Evolutionary conservation across 805 yeast genomes (phyloP).

Genomic region (Metschnikowia corniflorae): DNA sequence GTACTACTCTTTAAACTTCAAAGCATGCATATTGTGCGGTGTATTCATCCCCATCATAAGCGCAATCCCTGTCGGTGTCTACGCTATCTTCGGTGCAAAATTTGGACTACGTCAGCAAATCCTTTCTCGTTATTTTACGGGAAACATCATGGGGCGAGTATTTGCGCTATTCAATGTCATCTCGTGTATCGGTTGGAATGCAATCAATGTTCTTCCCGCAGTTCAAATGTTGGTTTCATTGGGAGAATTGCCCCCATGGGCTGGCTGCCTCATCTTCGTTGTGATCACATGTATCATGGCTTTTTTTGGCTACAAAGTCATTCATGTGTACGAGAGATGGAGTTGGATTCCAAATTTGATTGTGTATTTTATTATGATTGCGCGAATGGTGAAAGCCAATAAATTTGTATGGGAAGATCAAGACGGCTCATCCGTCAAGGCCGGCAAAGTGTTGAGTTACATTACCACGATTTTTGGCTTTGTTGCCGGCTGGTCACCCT

Average conservation of each 20-base stretch:
- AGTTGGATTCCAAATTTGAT: conserved; percentile 32
- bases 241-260: conserved; percentile 33
- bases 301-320: conserved; percentile 30
- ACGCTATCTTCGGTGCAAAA: conserved; percentile 15
- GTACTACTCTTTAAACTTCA: conserved; percentile 14
- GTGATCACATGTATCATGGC: conserved; percentile 27
- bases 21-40: conserved; percentile 13
- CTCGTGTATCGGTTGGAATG: conserved; percentile 35
- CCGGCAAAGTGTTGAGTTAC: conserved; percentile 29
- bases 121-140: conserved; percentile 30
- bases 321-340: conserved; percentile 30
- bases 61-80: conserved; percentile 18
- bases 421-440: conserved; percentile 12
- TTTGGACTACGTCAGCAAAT: conserved; percentile 26
- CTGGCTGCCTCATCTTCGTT: conserved; percentile 33
- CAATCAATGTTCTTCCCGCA: conserved; percentile 29
- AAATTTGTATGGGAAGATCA: conserved; percentile 21
- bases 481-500: conserved; percentile 32
- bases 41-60: conserved; percentile 13
- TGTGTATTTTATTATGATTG: conserved; percentile 28
- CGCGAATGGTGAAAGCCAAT: conserved; percentile 24
- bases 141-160: conserved; percentile 28
- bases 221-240: conserved; percentile 28
- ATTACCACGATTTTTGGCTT: conserved; percentile 31
- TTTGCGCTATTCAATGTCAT: conserved; percentile 28